These are phyloP conservation scores for Neocallimastix lanati DNA, from an alignment of 192 early-diverging fungal genomes.

Conservation along the genomic window DNA sequence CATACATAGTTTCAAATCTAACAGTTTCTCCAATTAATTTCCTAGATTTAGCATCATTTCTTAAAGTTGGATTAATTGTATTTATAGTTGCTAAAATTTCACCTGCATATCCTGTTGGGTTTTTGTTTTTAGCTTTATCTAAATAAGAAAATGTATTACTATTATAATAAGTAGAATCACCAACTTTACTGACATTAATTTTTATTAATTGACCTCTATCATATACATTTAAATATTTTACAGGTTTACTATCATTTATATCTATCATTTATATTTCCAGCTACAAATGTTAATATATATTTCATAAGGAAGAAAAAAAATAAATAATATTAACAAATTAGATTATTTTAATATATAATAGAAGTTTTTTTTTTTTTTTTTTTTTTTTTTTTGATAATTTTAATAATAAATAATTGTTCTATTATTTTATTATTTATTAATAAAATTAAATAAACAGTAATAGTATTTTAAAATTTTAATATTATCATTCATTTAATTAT, in stretches of 20 bases:
- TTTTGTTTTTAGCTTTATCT: slow-evolving; percentile 33
- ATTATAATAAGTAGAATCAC: slow-evolving; percentile 1
- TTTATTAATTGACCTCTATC: slow-evolving; percentile 63
- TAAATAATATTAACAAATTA: no score
- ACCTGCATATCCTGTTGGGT: slow-evolving; percentile 32
- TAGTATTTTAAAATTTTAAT: no score
- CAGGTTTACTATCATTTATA: neutral
- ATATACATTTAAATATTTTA: slow-evolving; percentile 26
- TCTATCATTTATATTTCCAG: neutral
- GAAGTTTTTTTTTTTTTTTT: no score
- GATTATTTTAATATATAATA: no score
- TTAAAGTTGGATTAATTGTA: no score
- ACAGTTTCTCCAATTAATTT: slow-evolving; percentile 9
- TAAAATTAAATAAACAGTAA: no score
- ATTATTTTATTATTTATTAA: no score
- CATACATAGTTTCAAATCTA: neutral
- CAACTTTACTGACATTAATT: slow-evolving; percentile 81
- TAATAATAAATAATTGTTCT: no score
- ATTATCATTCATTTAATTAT: no score
- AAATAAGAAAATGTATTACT: neutral
- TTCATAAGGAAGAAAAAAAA: no score
- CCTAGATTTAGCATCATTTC: no score
- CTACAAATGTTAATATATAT: neutral
- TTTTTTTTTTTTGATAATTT: no score
- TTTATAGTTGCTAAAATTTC: slow-evolving; percentile 4